Conservation (phyloP, 164 flowering plant species). For the Chloranthus sessilifolius region DNA sequence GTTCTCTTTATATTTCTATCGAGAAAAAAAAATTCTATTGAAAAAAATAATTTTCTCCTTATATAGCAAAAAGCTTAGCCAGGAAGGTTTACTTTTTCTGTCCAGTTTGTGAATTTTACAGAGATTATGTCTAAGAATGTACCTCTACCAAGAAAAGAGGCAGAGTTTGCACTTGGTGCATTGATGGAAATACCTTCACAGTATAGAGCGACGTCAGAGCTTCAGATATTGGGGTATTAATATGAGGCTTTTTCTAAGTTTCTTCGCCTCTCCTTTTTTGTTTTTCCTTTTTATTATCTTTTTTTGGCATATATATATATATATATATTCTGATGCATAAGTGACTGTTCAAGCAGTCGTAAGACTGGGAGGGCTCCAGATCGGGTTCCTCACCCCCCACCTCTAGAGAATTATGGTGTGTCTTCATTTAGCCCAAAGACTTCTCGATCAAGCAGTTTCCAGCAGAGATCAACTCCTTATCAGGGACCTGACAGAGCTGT, state of each 20-base stretch:
- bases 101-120: conserved; percentile 77
- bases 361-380: conserved; percentile 37
- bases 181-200: conserved; percentile 85
- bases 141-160: conserved; percentile 48
- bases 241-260: neutral
- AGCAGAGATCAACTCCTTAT: conserved; percentile 20
- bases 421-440: conserved; percentile 34
- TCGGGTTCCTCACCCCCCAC: conserved; percentile 74
- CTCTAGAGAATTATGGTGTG: conserved; percentile 25
- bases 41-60: too few species aligned
- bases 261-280: neutral
- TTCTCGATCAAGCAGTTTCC: conserved; percentile 29
- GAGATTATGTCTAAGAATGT: conserved; percentile 66
- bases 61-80: neutral
- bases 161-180: conserved; percentile 72
- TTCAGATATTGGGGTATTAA: conserved; percentile 49
- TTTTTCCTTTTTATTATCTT: neutral
- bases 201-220: conserved; percentile 72
- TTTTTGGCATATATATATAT: neutral
- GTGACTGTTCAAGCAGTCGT: conserved; percentile 24
- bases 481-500: conserved; percentile 17
- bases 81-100: conserved; percentile 6
- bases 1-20: neutral
- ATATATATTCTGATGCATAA: neutral
- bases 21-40: too few species aligned